These are phyloP conservation scores for Bretschneidera sinensis DNA, from an alignment of 345 rosid genomes.

Conservation along the genomic window DNA sequence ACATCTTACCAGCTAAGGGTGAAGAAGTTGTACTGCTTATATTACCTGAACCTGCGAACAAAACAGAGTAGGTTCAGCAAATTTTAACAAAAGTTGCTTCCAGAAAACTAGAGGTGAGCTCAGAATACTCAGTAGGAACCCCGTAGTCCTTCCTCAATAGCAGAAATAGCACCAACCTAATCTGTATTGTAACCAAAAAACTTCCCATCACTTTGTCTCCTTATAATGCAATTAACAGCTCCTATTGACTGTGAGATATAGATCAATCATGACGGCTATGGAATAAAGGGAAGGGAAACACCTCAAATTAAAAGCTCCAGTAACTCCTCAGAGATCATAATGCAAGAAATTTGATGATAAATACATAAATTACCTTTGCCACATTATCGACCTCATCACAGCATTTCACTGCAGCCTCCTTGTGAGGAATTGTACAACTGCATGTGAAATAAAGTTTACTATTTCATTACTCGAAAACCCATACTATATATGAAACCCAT, in stretches of 20 bases:
- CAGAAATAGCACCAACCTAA: slow-evolving; percentile 89
- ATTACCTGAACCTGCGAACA: slow-evolving; percentile 39
- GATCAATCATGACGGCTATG: slow-evolving; percentile 13
- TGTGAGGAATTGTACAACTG: slow-evolving; percentile 94
- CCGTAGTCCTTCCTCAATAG: slow-evolving; percentile 89
- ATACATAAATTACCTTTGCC: slow-evolving; percentile 59
- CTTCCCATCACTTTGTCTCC: slow-evolving; percentile 73
- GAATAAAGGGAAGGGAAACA: slow-evolving; percentile 7
- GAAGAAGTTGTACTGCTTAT: slow-evolving; percentile 31
- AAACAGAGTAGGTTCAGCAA: slow-evolving; percentile 7
- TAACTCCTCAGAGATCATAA: background rate
- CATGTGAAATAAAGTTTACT: slow-evolving; percentile 19
- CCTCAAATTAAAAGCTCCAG: no score
- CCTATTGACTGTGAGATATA: slow-evolving; percentile 70
- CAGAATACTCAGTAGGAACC: slow-evolving; percentile 35
- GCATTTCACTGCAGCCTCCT: slow-evolving; percentile 76
- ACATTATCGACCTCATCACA: slow-evolving; percentile 85
- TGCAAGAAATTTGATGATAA: background rate
- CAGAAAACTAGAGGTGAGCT: slow-evolving; percentile 1
- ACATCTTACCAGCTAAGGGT: slow-evolving; percentile 72
- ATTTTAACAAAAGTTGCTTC: slow-evolving; percentile 11
- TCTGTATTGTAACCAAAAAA: slow-evolving; percentile 82
- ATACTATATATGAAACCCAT: background rate
- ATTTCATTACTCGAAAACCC: background rate
- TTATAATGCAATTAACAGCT: slow-evolving; percentile 85